Conservation (phyloP, 2,329 filamentous ascomycete genomes). For the Acarospora socialis region DNA sequence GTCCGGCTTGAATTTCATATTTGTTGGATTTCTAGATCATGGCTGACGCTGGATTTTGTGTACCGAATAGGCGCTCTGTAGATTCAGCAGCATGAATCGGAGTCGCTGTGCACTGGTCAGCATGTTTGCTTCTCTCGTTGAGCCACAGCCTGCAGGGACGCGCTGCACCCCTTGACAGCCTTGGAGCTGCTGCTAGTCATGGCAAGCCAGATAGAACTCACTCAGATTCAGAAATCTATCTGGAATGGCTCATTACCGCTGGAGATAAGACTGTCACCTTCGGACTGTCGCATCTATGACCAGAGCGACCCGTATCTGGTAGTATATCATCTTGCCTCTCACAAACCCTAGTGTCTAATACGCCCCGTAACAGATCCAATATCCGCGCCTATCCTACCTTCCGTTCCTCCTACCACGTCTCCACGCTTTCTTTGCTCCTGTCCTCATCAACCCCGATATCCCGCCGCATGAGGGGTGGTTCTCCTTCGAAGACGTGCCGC, state of each 20-base stretch:
- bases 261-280: conserved; percentile 43
- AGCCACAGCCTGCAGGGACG: too few relatives aligned
- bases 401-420: conserved; percentile 49
- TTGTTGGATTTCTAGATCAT: too few relatives aligned
- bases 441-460: conserved; percentile 43
- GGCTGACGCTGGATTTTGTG: too few relatives aligned
- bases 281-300: conserved; percentile 47
- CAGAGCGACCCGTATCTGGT: conserved; percentile 47
- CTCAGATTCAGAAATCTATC: conserved; percentile 37
- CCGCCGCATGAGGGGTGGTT: conserved; percentile 44
- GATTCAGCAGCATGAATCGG: too few relatives aligned
- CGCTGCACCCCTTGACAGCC: too few relatives aligned
- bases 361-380: conserved; percentile 36
- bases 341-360: conserved; percentile 1
- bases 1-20: too few relatives aligned
- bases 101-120: too few relatives aligned
- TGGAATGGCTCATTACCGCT: conserved; percentile 47
- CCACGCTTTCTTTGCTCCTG: conserved; percentile 45
- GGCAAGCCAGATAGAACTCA: too few relatives aligned
- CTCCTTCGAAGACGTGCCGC: conserved; percentile 50
- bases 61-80: too few relatives aligned
- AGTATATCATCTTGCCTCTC: conserved; percentile 9
- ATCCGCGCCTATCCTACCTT: conserved; percentile 53
- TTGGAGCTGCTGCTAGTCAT: too few relatives aligned
- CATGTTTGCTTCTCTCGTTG: too few relatives aligned